A percentile compares a stretch with the other conserved stretches of the same genome.
phyloP scores from a whole-genome alignment of 108 stramenopile genomes.

The Fistulifera pelliculosa region DNA sequence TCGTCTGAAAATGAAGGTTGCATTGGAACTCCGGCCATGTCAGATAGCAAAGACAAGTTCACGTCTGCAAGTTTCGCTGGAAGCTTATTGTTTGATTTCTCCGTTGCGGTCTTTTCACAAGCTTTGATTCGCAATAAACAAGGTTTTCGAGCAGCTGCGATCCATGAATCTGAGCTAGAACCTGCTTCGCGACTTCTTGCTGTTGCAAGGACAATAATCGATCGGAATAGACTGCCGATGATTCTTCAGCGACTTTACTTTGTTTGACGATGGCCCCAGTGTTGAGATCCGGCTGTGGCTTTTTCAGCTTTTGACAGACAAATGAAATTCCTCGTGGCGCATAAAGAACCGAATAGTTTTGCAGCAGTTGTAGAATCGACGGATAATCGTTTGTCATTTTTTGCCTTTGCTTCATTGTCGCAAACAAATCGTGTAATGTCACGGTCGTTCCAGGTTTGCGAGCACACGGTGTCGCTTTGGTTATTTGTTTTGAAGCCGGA shows the following conservation, averaged over 20 bases:
- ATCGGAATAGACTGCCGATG: no score
- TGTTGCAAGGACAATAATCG: background rate
- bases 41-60: no score
- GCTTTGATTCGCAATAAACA: constrained; percentile 4
- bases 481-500: no score
- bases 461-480: constrained; percentile 65
- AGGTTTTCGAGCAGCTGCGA: constrained; percentile 22
- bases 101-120: background rate
- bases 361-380: constrained; percentile 69
- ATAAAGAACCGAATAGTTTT: constrained; percentile 87
- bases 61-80: no score
- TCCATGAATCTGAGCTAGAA: constrained; percentile 73
- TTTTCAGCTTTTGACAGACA: constrained; percentile 59
- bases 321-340: constrained; percentile 76
- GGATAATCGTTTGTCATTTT: constrained; percentile 82
- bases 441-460: constrained; percentile 87
- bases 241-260: no score
- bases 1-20: background rate
- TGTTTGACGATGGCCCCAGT: constrained; percentile 43
- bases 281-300: constrained; percentile 40
- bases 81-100: no score
- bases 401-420: constrained; percentile 88
- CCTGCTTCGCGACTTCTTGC: constrained; percentile 27
- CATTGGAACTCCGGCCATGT: constrained; percentile 1
- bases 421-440: constrained; percentile 91